phyloP scores from a whole-genome alignment of 139 green algal genomes.

The Coccomyxa sp. region DNA sequence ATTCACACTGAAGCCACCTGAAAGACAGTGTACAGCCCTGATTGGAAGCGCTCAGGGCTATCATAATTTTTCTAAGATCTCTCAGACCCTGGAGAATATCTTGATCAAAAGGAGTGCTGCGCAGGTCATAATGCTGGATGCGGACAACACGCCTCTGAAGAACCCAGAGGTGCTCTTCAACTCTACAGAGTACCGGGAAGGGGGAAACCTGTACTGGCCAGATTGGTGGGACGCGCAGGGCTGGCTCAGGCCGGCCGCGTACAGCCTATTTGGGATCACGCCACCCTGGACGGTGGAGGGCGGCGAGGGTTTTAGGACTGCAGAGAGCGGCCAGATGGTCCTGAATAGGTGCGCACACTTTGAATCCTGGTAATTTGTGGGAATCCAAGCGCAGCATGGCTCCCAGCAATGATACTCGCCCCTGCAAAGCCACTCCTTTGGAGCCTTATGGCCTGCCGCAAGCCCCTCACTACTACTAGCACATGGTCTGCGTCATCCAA shows the following conservation, averaged over 20 bases:
- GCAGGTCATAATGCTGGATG: conserved; percentile 18
- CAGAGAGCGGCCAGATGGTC: conserved; percentile 10
- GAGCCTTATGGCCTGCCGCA: no score
- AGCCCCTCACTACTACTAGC: no score
- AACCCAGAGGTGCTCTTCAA: conserved; percentile 9
- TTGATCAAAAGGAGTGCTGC: neutral
- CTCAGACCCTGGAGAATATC: neutral
- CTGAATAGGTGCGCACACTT: neutral
- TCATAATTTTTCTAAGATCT: neutral
- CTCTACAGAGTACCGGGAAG: neutral
- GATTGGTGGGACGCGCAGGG: neutral
- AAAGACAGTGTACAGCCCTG: neutral
- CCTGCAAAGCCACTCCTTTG: no score
- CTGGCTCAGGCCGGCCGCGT: neutral
- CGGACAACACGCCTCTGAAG: conserved; percentile 18
- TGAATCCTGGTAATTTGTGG: no score
- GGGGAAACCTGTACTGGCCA: conserved; percentile 11
- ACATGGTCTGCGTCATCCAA: no score
- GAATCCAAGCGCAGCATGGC: no score
- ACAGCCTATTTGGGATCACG: neutral
- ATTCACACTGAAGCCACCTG: neutral
- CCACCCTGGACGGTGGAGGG: neutral
- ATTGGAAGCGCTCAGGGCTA: neutral
- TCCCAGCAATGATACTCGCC: no score
- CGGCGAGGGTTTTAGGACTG: neutral